Conservation (phyloP, 2,329 filamentous ascomycete species). For the Penicillium frequentans region DNA sequence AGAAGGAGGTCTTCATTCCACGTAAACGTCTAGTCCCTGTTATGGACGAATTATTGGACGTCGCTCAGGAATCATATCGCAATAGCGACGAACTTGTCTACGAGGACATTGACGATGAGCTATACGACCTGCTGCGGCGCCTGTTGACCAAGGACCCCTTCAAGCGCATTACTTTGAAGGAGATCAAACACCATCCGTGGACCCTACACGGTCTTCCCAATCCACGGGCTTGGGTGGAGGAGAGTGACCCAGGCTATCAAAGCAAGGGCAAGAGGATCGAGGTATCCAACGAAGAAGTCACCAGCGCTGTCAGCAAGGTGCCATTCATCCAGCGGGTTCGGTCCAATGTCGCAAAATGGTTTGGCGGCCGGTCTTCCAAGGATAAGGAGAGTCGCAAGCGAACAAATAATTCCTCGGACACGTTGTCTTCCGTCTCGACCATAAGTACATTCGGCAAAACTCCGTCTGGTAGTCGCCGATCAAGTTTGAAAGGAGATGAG, state of each 20-base stretch:
- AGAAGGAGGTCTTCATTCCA: slow-evolving; percentile 88
- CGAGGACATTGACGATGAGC: slow-evolving; percentile 77
- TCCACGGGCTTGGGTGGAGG: slow-evolving; percentile 80
- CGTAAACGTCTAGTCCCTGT: slow-evolving; percentile 75
- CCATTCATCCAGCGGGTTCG: slow-evolving; percentile 82
- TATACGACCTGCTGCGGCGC: slow-evolving; percentile 74
- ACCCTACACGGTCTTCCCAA: slow-evolving; percentile 76
- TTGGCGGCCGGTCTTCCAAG: slow-evolving; percentile 43
- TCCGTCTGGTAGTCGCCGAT: slow-evolving; percentile 49
- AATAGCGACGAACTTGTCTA: slow-evolving; percentile 77
- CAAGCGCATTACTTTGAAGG: slow-evolving; percentile 81
- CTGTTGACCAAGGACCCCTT: slow-evolving; percentile 88
- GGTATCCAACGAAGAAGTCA: slow-evolving; percentile 87
- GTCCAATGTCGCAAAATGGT: slow-evolving; percentile 71
- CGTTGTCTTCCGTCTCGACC: slow-evolving; percentile 55
- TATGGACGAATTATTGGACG: slow-evolving; percentile 46
- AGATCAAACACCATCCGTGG: slow-evolving; percentile 95
- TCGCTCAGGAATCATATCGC: slow-evolving; percentile 53
- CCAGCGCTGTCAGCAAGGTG: slow-evolving; percentile 83
- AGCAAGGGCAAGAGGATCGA: slow-evolving; percentile 83
- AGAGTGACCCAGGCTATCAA: slow-evolving; percentile 80
- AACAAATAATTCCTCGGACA: slow-evolving; percentile 56
- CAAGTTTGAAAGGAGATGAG: slow-evolving; percentile 61
- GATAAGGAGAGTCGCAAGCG: slow-evolving; percentile 48
- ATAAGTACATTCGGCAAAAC: slow-evolving; percentile 58